phyloP scores from a whole-genome alignment of 805 yeast species.

The Candida xiaguanensis region DNA sequence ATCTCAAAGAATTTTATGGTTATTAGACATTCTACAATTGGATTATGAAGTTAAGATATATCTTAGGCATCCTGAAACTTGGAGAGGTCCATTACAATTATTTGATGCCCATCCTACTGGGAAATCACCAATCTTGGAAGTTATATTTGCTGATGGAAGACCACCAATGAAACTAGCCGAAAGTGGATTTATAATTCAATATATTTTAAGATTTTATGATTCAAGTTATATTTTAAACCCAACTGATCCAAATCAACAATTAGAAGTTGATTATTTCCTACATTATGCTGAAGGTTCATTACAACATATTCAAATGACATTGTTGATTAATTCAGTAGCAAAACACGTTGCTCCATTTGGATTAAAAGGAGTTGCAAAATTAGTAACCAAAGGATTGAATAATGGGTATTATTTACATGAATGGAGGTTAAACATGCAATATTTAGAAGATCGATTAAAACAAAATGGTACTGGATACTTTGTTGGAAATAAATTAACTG shows the following conservation, averaged over 20 bases:
- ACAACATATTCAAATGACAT: constrained; percentile 43
- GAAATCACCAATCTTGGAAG: constrained; percentile 57
- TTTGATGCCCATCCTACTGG: constrained; percentile 59
- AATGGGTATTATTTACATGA: constrained; percentile 49
- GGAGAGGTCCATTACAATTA: constrained; percentile 45
- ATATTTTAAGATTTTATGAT: constrained; percentile 34
- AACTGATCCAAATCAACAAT: constrained; percentile 31
- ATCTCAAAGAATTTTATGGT: constrained; percentile 59
- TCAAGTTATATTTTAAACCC: constrained; percentile 24
- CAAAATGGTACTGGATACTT: constrained; percentile 31
- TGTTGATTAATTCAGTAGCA: constrained; percentile 38
- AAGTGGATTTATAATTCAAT: constrained; percentile 37
- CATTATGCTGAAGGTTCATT: constrained; percentile 62
- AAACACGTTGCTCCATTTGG: constrained; percentile 47
- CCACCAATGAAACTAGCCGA: constrained; percentile 33
- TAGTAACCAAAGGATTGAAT: constrained; percentile 44
- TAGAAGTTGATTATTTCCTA: constrained; percentile 48
- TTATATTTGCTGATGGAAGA: constrained; percentile 31
- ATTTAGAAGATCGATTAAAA: constrained; percentile 22
- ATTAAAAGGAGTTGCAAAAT: constrained; percentile 39
- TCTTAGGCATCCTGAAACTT: constrained; percentile 44
- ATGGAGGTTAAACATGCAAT: constrained; percentile 29
- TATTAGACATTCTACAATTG: constrained; percentile 56
- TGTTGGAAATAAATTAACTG: constrained; percentile 35
- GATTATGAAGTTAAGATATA: constrained; percentile 54